phyloP scores from a whole-genome alignment of 2,329 filamentous ascomycete genomes.

The Cladophialophora chaetospira region DNA sequence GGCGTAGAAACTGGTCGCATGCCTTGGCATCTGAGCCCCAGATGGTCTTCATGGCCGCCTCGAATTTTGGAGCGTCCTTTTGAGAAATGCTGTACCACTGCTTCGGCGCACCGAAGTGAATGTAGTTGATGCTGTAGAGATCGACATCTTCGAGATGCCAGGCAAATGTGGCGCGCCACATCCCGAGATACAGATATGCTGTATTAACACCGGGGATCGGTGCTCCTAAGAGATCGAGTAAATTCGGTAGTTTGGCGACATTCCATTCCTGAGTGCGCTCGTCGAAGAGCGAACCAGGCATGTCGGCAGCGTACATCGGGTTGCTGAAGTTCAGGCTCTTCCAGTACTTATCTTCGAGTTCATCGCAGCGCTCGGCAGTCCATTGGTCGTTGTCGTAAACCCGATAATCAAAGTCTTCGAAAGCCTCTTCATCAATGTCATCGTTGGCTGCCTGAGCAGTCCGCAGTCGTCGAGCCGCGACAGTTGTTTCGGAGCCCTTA shows the following conservation, averaged over 20 bases:
- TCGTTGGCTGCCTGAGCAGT: conserved; percentile 75
- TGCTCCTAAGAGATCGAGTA: conserved; percentile 89
- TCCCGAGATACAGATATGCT: conserved; percentile 93
- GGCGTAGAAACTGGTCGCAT: conserved; percentile 91
- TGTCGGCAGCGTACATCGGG: conserved; percentile 93
- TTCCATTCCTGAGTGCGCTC: conserved; percentile 87
- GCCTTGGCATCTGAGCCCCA: conserved; percentile 96
- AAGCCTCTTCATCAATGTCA: conserved; percentile 83
- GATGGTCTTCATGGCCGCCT: conserved; percentile 78
- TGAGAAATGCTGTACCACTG: conserved; percentile 99
- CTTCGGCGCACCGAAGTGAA: conserved; percentile 97
- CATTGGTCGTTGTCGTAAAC: conserved; percentile 83
- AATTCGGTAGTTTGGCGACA: conserved; percentile 87
- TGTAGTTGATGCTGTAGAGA: conserved; percentile 99
- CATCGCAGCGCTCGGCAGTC: conserved; percentile 86
- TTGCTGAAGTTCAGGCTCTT: conserved; percentile 94
- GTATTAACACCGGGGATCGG: conserved; percentile 98
- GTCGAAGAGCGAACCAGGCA: conserved; percentile 92
- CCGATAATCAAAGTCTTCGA: conserved; percentile 86
- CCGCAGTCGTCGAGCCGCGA: conserved; percentile 83
- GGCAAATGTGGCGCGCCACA: conserved; percentile 99
- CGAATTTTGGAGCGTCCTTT: conserved; percentile 87
- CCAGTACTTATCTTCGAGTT: conserved; percentile 94
- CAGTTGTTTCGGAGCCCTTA: conserved; percentile 65
- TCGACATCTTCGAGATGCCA: conserved; percentile 99